Base-by-base conservation (phyloP, 257 asterid genomes). In the Nicotiana attenuata region DNA sequence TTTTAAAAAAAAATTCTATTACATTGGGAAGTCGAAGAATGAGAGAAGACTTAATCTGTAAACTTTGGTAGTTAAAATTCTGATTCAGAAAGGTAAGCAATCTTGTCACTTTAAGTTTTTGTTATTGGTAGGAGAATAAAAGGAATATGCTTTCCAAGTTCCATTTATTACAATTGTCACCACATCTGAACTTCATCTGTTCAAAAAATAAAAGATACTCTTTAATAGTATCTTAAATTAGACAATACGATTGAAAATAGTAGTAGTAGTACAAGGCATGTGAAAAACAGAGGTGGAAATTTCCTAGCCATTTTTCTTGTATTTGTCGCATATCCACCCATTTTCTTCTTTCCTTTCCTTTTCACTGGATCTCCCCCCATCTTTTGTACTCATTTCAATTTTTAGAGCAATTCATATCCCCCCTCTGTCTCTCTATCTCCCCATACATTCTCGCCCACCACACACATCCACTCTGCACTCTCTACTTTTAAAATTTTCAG, bases 221-320 rank as follows among this genome's bases (percentile, higher is more conserved):
- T 4, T 11, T 14, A 52, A 69, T 38, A 28, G 29, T 38, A 69
- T 31, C 57, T 69, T 38, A 47, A 73, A 69, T 38, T 41, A 69
- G 57, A 41, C 20, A 11, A 6, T 69, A 38, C 20, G 11, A 45
- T 41, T 71, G 60, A 73, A 16, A 41, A 41, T 41, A 41, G 10
- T 7, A 41, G 47, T 41, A 41, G 47, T 0, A 41, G 47, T 41
- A 2, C 57, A 15, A 52, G 14, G 17, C 78, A 14, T 22, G 11
- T 73, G 47, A 20, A 81, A 75, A 31, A 22, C 64, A 53, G n/a
- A 65, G 64, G 82, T 17, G 65, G 75, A 83, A 78, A 77, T 55
- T 83, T 83, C 75, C 53, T 19, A 73, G 16, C 50, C 35, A 45
- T 65, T 76, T 77, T 73, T 24, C n/a, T 53, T 7, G 59, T 82